Evolutionary conservation across 2,329 filamentous ascomycete species (phyloP), one percentile per base, ranked within the genome.

Genomic region (Lecanicillium sp.): DNA sequence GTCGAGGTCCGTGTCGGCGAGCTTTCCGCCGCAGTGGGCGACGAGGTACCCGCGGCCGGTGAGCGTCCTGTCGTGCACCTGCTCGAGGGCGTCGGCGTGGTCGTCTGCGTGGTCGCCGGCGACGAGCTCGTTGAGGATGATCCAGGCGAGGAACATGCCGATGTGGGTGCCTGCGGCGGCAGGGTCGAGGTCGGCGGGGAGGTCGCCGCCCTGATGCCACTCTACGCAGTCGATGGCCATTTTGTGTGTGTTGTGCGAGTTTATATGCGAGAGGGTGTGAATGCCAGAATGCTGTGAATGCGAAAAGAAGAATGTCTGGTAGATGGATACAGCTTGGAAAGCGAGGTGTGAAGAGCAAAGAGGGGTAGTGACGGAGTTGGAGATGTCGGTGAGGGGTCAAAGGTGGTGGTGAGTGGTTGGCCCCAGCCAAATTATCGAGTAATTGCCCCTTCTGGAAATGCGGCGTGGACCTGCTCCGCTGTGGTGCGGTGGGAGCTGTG

Each of bases 71-170:
- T 5, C 14, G 8, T 30, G 12, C 12, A 44, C 30, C 4, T 11
- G 8, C 8, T 19, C 21, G 29, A 44, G 41, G 27, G 20, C 20
- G 7, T 36, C 30, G 10, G 20, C 2, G 20, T 26, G 14, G 4
- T 26, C n/a, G 20, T 26, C 21, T 7, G 36, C 24, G 15, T 37
- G 9, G 26, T 29, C 26, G 2, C 19, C 33, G 15, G 21, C 12
- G 12, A 26, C 11, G 17, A 37, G 17, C 19, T 32, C 11, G 11
- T 17, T 23, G n/a, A 24, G 17, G 26, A 46, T 20, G 20, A 24
- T 8, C 44, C 44, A 46, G 14, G 35, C 10, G 26, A 46, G 19
- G 20, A 46, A 39, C 14, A 33, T 39, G 26, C 44, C 44, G 11
- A 46, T 46, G 26, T 46, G 44, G 8, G 35, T 39, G 26, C 19